Conservation (phyloP, 306 rosid species). For the Prunus armeniaca region DNA sequence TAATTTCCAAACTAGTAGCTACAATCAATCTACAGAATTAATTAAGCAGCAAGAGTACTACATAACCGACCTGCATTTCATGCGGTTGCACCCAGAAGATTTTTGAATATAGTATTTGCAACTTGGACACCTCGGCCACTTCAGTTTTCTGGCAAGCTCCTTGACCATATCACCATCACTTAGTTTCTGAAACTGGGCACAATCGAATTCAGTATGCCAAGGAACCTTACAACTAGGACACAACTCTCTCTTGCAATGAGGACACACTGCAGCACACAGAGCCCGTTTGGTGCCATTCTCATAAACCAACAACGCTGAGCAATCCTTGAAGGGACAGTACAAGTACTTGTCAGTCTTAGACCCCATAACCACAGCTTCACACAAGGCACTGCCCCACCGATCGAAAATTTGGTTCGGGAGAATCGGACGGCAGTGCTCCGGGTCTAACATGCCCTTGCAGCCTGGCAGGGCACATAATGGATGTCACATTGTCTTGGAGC, state of each 20-base stretch:
- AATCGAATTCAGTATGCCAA: slow-evolving; percentile 48
- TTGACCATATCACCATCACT: slow-evolving; percentile 16
- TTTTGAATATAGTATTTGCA: slow-evolving; percentile 45
- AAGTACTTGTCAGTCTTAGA: slow-evolving; percentile 6
- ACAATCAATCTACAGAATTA: too few species aligned
- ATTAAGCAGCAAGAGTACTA: not conserved
- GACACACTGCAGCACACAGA: slow-evolving; percentile 38
- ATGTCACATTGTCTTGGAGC: slow-evolving; percentile 31
- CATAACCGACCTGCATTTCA: slow-evolving; percentile 47
- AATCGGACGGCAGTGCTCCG: slow-evolving; percentile 27
- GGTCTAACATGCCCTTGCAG: slow-evolving; percentile 32
- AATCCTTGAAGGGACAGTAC: slow-evolving; percentile 56
- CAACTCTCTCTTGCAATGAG: slow-evolving; percentile 49
- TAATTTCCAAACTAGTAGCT: too few species aligned
- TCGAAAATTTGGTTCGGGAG: slow-evolving; percentile 36
- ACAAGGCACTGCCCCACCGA: slow-evolving; percentile 39
- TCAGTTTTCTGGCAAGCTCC: slow-evolving; percentile 29
- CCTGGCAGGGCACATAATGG: slow-evolving; percentile 42
- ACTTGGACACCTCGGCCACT: slow-evolving; percentile 56
- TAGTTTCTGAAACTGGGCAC: slow-evolving; percentile 31
- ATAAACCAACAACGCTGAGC: slow-evolving; percentile 42
- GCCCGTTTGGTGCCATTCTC: not conserved
- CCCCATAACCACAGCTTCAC: slow-evolving; percentile 16
- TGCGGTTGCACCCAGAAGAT: slow-evolving; percentile 38
- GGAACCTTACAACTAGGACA: slow-evolving; percentile 50